phyloP scores from a whole-genome alignment of 176 grass and related monocot species.

The Triticum dicoccoides region DNA sequence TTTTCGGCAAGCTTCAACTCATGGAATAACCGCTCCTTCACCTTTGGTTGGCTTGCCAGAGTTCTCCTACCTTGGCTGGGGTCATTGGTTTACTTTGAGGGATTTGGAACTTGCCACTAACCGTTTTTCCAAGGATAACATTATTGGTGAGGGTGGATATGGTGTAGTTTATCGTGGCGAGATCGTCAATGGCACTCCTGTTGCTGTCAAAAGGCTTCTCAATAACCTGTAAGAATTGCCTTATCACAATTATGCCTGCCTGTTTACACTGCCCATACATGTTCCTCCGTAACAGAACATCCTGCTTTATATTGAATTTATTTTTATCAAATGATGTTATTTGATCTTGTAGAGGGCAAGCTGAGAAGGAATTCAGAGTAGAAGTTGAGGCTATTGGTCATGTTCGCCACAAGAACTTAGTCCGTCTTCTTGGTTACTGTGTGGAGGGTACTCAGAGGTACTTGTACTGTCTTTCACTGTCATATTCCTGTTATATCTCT shows the following conservation, averaged over 20 bases:
- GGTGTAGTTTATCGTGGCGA: slow-evolving; percentile 76
- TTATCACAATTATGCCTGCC: neutral
- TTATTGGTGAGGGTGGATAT: slow-evolving; percentile 83
- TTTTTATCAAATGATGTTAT: slow-evolving; percentile 16
- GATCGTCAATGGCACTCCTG: slow-evolving; percentile 66
- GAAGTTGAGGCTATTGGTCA: slow-evolving; percentile 94
- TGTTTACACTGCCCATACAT: neutral
- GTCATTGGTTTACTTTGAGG: slow-evolving; percentile 85
- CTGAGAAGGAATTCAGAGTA: slow-evolving; percentile 89
- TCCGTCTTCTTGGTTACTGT: slow-evolving; percentile 76
- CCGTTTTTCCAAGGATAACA: slow-evolving; percentile 75
- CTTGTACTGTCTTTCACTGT: slow-evolving; percentile 12
- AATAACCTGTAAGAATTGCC: slow-evolving; percentile 62
- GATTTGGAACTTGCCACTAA: slow-evolving; percentile 69
- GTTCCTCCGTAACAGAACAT: neutral
- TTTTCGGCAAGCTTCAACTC: slow-evolving; percentile 49
- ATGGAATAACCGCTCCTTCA: slow-evolving; percentile 69
- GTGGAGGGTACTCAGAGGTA: slow-evolving; percentile 90
- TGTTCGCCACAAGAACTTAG: slow-evolving; percentile 90
- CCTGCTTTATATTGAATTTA: neutral
- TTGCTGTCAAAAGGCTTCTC: slow-evolving; percentile 79
- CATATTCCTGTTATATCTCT: slow-evolving; percentile 5
- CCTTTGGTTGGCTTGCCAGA: slow-evolving; percentile 80
- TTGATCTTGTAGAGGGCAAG: slow-evolving; percentile 60
- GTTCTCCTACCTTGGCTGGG: slow-evolving; percentile 83